These are phyloP conservation scores for Ricinus communis DNA, from an alignment of 345 rosid species.

Conservation along the genomic window DNA sequence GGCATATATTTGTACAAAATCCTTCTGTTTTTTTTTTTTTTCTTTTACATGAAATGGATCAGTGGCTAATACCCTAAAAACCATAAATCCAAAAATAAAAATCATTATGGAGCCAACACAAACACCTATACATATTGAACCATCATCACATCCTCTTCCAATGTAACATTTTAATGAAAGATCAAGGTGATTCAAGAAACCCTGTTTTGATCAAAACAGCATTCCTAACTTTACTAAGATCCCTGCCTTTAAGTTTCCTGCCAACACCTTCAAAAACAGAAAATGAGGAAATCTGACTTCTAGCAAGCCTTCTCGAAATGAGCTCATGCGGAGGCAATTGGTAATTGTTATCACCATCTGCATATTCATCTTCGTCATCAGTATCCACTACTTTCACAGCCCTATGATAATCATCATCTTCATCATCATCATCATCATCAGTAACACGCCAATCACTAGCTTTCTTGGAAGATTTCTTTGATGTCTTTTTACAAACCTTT, in stretches of 20 bases:
- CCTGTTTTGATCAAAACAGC: slow-evolving; percentile 78
- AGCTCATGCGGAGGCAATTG: slow-evolving; percentile 76
- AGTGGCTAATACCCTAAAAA: neutral
- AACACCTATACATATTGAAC: neutral
- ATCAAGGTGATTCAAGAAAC: slow-evolving; percentile 55
- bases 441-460: slow-evolving; percentile 14
- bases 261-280: slow-evolving; percentile 86
- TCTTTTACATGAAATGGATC: neutral
- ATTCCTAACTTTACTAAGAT: slow-evolving; percentile 72
- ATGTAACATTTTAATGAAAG: no score
- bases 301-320: slow-evolving; percentile 54
- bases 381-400: neutral
- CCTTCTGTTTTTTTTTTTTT: no score
- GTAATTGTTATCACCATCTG: slow-evolving; percentile 26
- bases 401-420: slow-evolving; percentile 14
- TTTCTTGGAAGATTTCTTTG: slow-evolving; percentile 29
- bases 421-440: slow-evolving; percentile 5
- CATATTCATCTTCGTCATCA: slow-evolving; percentile 10
- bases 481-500: slow-evolving; percentile 29
- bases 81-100: neutral
- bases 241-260: slow-evolving; percentile 82
- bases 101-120: neutral
- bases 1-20: neutral
- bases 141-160: neutral
- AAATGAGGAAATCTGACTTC: slow-evolving; percentile 63